A percentile compares a stretch with the other conserved stretches of the same genome.
These are phyloP conservation scores for Microdochium paspali DNA, from an alignment of 2,329 filamentous ascomycete genomes.

Conservation along the genomic window DNA sequence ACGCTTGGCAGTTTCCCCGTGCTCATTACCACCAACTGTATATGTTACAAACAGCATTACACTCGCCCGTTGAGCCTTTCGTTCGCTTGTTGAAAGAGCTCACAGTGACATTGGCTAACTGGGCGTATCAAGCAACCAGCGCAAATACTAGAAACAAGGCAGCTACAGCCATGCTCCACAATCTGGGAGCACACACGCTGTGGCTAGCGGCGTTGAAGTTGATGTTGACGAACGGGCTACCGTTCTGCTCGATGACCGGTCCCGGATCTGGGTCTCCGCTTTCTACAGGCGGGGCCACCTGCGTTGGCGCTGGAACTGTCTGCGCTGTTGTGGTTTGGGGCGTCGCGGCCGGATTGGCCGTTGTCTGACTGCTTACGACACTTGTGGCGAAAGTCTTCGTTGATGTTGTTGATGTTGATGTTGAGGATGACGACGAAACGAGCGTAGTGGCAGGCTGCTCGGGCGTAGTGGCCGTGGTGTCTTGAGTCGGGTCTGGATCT, in stretches of 20 bases:
- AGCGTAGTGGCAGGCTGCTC: background rate
- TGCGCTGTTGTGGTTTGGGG: background rate
- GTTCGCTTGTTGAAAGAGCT: background rate
- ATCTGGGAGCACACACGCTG: background rate
- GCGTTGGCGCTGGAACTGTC: background rate
- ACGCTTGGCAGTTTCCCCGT: too few species aligned
- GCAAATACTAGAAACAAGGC: background rate
- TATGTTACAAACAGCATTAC: too few species aligned
- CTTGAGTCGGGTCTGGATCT: background rate
- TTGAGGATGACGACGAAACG: background rate
- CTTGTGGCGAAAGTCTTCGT: background rate
- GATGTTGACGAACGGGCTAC: background rate
- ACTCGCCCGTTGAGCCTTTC: background rate
- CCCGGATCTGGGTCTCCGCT: background rate
- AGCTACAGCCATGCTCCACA: background rate
- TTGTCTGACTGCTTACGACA: background rate
- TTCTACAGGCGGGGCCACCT: background rate
- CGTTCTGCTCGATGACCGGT: background rate
- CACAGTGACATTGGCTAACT: too few species aligned
- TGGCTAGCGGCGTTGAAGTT: background rate
- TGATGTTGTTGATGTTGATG: background rate
- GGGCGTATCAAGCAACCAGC: background rate
- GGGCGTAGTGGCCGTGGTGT: background rate
- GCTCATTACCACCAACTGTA: too few species aligned
- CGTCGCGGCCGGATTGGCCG: background rate